Evolutionary conservation across 148 eudicot genomes (phyloP), one percentile per base, ranked within the genome.

Genomic region (Arbutus unedo): DNA sequence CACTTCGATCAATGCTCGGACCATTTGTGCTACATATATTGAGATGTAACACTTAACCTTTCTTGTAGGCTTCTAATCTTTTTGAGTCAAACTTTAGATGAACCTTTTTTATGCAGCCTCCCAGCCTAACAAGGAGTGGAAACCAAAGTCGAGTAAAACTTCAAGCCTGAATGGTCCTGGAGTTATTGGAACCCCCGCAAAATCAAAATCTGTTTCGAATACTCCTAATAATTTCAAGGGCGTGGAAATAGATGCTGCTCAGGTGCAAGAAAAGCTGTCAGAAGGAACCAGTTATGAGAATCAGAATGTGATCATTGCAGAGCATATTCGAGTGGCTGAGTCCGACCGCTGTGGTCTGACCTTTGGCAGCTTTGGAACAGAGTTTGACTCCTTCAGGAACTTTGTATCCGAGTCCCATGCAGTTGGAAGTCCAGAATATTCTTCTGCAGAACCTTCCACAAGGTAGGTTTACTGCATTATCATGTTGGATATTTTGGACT

Each of bases 291-390:
- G 85, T 16, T 62, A 85, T 51, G 91, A 91, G 84, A 86, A 81
- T 79, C 93, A 91, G 79, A 95, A 95, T 87, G 99, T 96, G 79
- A 89, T 96, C 79, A 94, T 96, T 67, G 99, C 99, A 71, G 89
- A 95, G 80, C 95, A 94, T 71, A 94, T 96, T 77, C 93, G 98
- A 79, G 94, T 96, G 71, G 88, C 95, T 71, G 97, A 93, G 87
- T 87, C 89, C 80, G 98, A 93, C 88, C 83, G 86, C 45, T 94
- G 91, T 85, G 89, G 88, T 82, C 82, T 94, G 81, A 94, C 92
- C 50, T 96, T 82, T 87, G 98, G 98, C 83, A 93, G 92, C 90
- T 87, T 95, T 79, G 95, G 93, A 41, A 44, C 85, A 67, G 91
- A 91, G 21, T 86, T 84, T 60, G 93, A 88, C 74, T 78, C 82